phyloP scores from a whole-genome alignment of 805 yeast species.

The Blastobotrys mokoenaii region DNA sequence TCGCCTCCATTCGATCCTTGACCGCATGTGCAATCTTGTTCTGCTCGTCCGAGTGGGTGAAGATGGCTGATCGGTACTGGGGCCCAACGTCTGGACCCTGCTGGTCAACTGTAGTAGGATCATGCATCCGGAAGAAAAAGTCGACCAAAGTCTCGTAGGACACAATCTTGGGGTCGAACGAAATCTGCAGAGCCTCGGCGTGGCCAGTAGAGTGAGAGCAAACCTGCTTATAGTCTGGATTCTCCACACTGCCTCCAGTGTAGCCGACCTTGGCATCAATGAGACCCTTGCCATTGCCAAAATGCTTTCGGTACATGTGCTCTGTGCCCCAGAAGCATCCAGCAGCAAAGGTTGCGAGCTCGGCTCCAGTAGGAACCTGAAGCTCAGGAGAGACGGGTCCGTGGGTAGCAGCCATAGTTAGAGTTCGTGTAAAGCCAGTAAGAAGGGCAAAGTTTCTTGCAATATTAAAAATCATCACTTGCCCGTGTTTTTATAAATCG shows the following conservation, averaged over 20 bases:
- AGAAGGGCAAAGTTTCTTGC: no score
- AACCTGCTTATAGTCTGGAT: conserved; percentile 63
- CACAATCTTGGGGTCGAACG: conserved; percentile 66
- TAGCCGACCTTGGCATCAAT: conserved; percentile 81
- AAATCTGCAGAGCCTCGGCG: conserved; percentile 79
- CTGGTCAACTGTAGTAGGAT: conserved; percentile 73
- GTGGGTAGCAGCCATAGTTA: conserved; percentile 1
- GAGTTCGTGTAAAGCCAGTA: background rate
- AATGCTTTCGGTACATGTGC: conserved; percentile 67
- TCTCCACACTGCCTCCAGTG: conserved; percentile 58
- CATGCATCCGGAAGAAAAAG: conserved; percentile 87
- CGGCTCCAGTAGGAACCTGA: conserved; percentile 36
- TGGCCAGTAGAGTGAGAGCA: conserved; percentile 69
- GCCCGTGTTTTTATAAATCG: no score
- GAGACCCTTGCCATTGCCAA: conserved; percentile 49
- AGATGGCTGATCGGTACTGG: conserved; percentile 83
- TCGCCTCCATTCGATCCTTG: conserved; percentile 51
- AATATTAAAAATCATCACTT: no score
- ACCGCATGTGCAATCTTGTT: conserved; percentile 34
- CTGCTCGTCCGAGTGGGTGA: conserved; percentile 50
- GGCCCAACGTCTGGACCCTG: conserved; percentile 90
- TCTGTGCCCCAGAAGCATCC: conserved; percentile 58
- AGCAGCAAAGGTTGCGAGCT: conserved; percentile 52
- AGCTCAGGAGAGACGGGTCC: conserved; percentile 19
- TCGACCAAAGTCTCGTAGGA: conserved; percentile 56